These are phyloP conservation scores for Bipolaris cookei DNA, from an alignment of 2,329 filamentous ascomycete genomes.

Conservation along the genomic window DNA sequence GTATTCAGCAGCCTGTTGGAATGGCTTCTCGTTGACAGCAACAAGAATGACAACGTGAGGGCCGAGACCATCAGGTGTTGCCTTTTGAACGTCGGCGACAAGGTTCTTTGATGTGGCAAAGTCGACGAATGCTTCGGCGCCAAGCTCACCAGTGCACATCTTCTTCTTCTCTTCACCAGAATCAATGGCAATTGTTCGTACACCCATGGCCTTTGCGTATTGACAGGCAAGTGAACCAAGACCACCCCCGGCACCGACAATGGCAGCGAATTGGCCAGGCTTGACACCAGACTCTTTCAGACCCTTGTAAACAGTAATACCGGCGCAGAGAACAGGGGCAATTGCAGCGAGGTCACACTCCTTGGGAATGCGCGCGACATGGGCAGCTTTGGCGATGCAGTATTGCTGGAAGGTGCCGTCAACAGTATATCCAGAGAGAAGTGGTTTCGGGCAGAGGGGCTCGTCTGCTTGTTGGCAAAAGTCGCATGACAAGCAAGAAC, in stretches of 20 bases:
- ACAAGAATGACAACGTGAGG: slow-evolving; percentile 88
- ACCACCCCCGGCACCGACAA: slow-evolving; percentile 86
- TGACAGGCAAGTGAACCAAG: slow-evolving; percentile 81
- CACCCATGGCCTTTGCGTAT: slow-evolving; percentile 90
- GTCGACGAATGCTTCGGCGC: slow-evolving; percentile 77
- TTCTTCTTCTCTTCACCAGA: slow-evolving; percentile 79
- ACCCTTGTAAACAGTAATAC: slow-evolving; percentile 90
- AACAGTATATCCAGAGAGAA: slow-evolving; percentile 88
- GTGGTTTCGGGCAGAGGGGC: slow-evolving; percentile 76
- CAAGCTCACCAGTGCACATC: slow-evolving; percentile 70
- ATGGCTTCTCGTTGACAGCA: slow-evolving; percentile 87
- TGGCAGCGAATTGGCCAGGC: slow-evolving; percentile 79
- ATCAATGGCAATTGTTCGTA: slow-evolving; percentile 81
- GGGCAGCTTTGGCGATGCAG: slow-evolving; percentile 82
- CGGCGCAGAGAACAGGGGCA: slow-evolving; percentile 81
- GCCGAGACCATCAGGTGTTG: slow-evolving; percentile 79
- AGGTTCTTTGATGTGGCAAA: slow-evolving; percentile 78
- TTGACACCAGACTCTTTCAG: slow-evolving; percentile 79
- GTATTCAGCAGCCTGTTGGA: slow-evolving; percentile 92
- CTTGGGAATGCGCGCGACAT: slow-evolving; percentile 82
- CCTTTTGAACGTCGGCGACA: slow-evolving; percentile 81
- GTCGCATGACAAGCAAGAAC: slow-evolving; percentile 79
- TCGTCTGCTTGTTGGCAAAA: slow-evolving; percentile 85
- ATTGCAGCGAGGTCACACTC: slow-evolving; percentile 76
- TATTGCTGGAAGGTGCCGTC: slow-evolving; percentile 95